Percentiles rank a stretch among this genome's conserved stretches.
phyloP scores from a whole-genome alignment of 306 rosid species.

The Cucumis sativus region DNA sequence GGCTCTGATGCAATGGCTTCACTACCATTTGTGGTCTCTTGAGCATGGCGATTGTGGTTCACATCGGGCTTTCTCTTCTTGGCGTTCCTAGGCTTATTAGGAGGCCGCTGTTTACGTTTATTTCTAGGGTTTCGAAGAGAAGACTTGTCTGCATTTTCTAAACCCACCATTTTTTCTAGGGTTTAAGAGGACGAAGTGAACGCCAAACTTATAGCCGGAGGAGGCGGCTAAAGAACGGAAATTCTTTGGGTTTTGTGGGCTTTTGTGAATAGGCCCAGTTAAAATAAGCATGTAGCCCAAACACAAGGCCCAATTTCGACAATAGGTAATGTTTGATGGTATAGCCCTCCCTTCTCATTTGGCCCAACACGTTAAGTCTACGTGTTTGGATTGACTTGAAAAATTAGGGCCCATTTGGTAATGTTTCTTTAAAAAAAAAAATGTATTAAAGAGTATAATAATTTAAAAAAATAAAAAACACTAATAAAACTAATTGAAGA shows the following conservation, averaged over 20 bases:
- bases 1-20: not conserved
- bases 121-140: conserved; percentile 1
- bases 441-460: too few relatives aligned
- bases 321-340: too few relatives aligned
- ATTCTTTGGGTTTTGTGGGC: not conserved
- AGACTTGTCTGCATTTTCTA: not conserved
- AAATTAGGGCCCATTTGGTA: too few relatives aligned
- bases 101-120: not conserved
- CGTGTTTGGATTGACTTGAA: too few relatives aligned
- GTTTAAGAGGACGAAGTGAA: not conserved
- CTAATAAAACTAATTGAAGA: too few relatives aligned
- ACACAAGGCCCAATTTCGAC: not conserved
- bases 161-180: not conserved
- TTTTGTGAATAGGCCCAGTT: not conserved
- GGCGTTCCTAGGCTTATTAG: not conserved
- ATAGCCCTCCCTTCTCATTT: too few relatives aligned
- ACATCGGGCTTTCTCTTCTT: not conserved
- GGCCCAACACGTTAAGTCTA: too few relatives aligned
- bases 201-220: not conserved
- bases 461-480: too few relatives aligned
- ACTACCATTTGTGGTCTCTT: not conserved
- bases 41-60: not conserved
- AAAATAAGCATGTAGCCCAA: not conserved
- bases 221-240: not conserved
- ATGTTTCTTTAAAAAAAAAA: too few relatives aligned